A percentile compares a stretch with the other conserved stretches of the same genome.
These are phyloP conservation scores for Exophiala aquamarina DNA, from an alignment of 2,329 filamentous ascomycete species.

Conservation along the genomic window DNA sequence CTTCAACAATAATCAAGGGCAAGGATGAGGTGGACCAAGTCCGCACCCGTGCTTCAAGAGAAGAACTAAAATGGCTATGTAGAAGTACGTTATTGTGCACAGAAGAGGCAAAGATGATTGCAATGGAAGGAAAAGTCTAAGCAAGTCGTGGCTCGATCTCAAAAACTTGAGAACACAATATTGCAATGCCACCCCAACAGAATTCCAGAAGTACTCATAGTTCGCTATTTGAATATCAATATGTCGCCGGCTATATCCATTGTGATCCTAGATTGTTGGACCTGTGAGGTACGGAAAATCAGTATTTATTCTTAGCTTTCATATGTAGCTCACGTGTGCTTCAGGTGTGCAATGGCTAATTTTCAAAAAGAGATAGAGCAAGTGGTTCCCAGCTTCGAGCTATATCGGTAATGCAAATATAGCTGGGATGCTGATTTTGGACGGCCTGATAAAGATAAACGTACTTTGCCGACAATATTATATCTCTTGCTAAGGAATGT, in stretches of 20 bases:
- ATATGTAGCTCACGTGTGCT: constrained; percentile 6
- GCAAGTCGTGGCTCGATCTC: constrained; percentile 6
- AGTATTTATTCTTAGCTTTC: constrained; percentile 6
- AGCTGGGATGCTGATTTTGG: constrained; percentile 8
- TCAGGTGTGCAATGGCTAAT: constrained; percentile 6
- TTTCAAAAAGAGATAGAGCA: constrained; percentile 4
- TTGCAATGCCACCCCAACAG: constrained; percentile 6
- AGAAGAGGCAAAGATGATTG: constrained; percentile 5
- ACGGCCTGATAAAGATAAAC: constrained; percentile 12
- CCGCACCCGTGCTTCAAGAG: constrained; percentile 5
- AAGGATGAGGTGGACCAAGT: constrained; percentile 5
- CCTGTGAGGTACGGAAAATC: constrained; percentile 6
- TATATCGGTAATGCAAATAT: constrained; percentile 10
- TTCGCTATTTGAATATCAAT: constrained; percentile 7
- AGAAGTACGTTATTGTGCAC: constrained; percentile 6
- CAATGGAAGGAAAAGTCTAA: constrained; percentile 7
- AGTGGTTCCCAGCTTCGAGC: constrained; percentile 2
- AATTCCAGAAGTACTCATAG: constrained; percentile 6
- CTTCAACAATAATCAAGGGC: constrained; percentile 6
- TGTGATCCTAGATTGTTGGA: constrained; percentile 6
- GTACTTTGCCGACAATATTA: constrained; percentile 64
- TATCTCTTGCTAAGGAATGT: constrained; percentile 97
- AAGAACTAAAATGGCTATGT: constrained; percentile 5
- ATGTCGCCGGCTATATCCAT: constrained; percentile 6
- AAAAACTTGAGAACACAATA: constrained; percentile 7